Percentiles rank a stretch among this genome's conserved stretches.
Evolutionary conservation across 2,329 filamentous ascomycete genomes (phyloP).

Genomic region (Paracoccidioides lutzii): DNA sequence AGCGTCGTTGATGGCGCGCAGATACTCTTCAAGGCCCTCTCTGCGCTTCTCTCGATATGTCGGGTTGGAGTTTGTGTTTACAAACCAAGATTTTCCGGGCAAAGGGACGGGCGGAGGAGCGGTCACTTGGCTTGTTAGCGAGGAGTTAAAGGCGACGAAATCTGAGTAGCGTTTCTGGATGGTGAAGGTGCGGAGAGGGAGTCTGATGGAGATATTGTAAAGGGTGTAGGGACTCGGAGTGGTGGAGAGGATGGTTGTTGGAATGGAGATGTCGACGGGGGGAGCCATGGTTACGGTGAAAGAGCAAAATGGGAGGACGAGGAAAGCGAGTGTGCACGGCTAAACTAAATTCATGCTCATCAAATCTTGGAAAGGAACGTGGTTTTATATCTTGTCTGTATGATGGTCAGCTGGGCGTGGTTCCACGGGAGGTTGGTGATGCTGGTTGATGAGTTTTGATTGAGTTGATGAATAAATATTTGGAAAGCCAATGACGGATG

Average conservation of each 20-base stretch:
- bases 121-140: conserved; percentile 39
- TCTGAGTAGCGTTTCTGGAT: conserved; percentile 53
- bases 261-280: conserved; percentile 25
- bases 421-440: too few species aligned
- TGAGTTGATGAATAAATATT: neutral
- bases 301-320: neutral
- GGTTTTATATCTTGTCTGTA: neutral
- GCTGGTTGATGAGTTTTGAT: neutral
- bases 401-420: too few species aligned
- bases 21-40: conserved; percentile 44
- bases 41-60: conserved; percentile 46
- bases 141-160: conserved; percentile 43
- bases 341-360: neutral
- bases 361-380: neutral
- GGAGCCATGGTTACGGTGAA: conserved; percentile 18
- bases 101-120: conserved; percentile 41
- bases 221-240: conserved; percentile 39
- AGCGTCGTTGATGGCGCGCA: conserved; percentile 44
- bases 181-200: conserved; percentile 47
- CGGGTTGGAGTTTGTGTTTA: conserved; percentile 43
- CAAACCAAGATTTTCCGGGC: conserved; percentile 49
- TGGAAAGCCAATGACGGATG: neutral
- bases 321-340: neutral
- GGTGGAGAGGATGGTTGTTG: conserved; percentile 32
- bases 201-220: conserved; percentile 49